A percentile compares a stretch with the other conserved stretches of the same genome.
phyloP scores from a whole-genome alignment of 2,329 filamentous ascomycete species.

The Trichophyton benhamiae region DNA sequence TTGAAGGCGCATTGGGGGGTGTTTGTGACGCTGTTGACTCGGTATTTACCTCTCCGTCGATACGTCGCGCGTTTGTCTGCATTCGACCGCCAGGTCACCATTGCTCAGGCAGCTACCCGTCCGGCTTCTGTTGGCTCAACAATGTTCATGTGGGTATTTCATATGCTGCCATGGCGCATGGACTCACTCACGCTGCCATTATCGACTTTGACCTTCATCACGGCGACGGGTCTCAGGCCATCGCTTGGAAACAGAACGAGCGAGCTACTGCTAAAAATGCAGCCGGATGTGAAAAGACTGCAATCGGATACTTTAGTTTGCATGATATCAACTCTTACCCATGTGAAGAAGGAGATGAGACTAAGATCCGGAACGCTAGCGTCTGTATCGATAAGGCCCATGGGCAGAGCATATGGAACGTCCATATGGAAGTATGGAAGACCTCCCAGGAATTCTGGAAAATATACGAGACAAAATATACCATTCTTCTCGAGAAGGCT shows the following conservation, averaged over 20 bases:
- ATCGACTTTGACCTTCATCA: conserved; percentile 88
- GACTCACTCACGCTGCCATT: conserved; percentile 84
- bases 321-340: conserved; percentile 99
- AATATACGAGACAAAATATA: conserved; percentile 71
- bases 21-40: conserved; percentile 86
- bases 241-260: conserved; percentile 81
- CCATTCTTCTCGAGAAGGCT: conserved; percentile 65
- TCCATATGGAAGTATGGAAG: conserved; percentile 82
- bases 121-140: conserved; percentile 97
- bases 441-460: conserved; percentile 75
- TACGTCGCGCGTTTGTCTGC: conserved; percentile 74
- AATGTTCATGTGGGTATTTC: conserved; percentile 96
- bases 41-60: conserved; percentile 55
- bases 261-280: conserved; percentile 61
- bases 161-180: conserved; percentile 71
- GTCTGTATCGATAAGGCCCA: conserved; percentile 90
- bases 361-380: conserved; percentile 88
- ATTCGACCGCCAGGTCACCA: conserved; percentile 91
- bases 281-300: conserved; percentile 64
- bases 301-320: conserved; percentile 89
- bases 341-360: conserved; percentile 83
- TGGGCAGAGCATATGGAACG: conserved; percentile 89
- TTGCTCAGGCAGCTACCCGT: conserved; percentile 77
- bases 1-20: conserved; percentile 83
- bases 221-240: conserved; percentile 88